Evolutionary conservation across 1,139 yeast species (phyloP), one percentile per base, ranked within the genome.

Genomic region (Sugiyamaella paludigena): DNA sequence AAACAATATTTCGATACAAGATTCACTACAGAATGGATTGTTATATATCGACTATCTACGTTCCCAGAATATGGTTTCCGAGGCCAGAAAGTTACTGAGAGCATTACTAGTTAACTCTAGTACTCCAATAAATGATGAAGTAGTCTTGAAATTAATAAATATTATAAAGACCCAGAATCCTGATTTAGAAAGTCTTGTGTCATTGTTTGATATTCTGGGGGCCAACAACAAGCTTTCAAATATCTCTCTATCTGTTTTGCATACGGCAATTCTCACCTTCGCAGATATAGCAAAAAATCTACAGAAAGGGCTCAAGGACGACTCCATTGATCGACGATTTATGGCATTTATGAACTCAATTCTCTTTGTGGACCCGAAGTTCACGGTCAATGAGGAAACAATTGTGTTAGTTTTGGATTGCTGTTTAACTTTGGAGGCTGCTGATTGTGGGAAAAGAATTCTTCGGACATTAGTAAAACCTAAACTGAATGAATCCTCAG

Each of bases 351-450:
- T 55, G 32, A 39, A 47, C 40, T 33, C 40, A 19, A 38, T 48
- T 3, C 31, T 48, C 19, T 45, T 51, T 36, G 31, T 31, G 12
- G 48, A 48, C 38, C 43, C 49, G 4, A 36, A 40, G 5, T 35
- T 40, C 27, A 26, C 31, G 10, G 13, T 32, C 2, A 30, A 48
- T 11, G 48, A 47, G 8, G 60, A 58, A 13, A 54, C 60, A 1
- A 48, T 58, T 10, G 53, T 58, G 29, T 45, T 58, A 10, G 43
- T 54, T n/a, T 43, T 59, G 12, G 63, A 59, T 40, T 47, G 58
- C 26, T 57, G 60, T 38, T 44, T 59, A 39, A 52, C 52, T 1
- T 45, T 59, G 16, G 42, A 51, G 19, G 46, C 53, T 9, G 19
- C 26, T 1, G 41, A 46, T 7, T 36, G 51, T 11, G 59, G 60